Conservation (phyloP, 495 filamentous ascomycete genomes). For the Cryomyces minteri region DNA sequence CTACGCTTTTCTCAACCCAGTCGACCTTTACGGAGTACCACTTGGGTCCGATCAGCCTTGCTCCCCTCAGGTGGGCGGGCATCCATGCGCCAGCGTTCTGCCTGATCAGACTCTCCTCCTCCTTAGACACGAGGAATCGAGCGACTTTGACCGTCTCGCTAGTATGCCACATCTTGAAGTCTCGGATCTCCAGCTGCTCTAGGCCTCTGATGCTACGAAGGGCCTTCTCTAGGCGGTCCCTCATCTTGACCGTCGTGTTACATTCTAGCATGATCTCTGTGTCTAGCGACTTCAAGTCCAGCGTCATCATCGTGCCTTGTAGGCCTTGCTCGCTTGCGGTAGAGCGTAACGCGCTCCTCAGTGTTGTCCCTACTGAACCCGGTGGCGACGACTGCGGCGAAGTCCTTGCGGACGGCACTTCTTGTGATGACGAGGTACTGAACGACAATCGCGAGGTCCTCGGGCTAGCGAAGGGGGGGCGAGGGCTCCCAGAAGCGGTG, state of each 20-base stretch:
- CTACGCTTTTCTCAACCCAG: neutral
- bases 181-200: neutral
- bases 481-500: neutral
- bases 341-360: neutral
- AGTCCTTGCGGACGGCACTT: neutral
- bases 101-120: neutral
- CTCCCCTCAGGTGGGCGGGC: neutral
- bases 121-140: neutral
- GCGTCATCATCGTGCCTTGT: too few species aligned
- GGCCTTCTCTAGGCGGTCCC: neutral
- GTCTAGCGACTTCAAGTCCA: neutral
- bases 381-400: neutral
- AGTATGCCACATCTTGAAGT: neutral
- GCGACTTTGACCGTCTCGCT: neutral
- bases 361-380: neutral
- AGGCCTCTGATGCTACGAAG: neutral
- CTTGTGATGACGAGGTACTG: neutral
- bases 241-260: neutral
- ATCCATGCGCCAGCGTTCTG: neutral
- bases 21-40: neutral
- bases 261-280: neutral
- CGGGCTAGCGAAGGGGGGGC: neutral
- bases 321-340: neutral
- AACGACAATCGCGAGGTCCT: neutral
- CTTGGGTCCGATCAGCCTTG: neutral